These are phyloP conservation scores for Suhomyces wounanorum DNA, from an alignment of 1,139 yeast genomes.

Conservation along the genomic window DNA sequence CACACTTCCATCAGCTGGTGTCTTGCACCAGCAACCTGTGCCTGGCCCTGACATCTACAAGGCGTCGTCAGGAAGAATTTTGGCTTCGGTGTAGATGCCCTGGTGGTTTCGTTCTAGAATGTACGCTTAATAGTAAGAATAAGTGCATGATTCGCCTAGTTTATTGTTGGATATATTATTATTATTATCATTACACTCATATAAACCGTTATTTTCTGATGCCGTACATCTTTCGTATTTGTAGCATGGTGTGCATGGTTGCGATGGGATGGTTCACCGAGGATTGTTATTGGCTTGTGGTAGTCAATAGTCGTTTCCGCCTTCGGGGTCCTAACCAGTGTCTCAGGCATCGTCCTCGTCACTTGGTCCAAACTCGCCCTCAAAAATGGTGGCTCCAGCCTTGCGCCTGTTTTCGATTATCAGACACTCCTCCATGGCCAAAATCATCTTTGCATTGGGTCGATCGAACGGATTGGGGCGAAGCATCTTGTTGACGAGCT, in stretches of 20 bases:
- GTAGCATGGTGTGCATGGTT: neutral
- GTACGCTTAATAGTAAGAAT: neutral
- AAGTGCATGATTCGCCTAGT: slow-evolving; percentile 1
- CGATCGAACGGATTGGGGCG: slow-evolving; percentile 82
- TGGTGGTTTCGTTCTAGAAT: neutral
- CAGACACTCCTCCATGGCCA: slow-evolving; percentile 70
- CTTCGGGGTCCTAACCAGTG: neutral
- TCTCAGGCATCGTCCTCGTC: slow-evolving; percentile 19
- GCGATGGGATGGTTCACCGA: neutral
- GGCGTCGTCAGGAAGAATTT: neutral
- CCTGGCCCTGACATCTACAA: neutral
- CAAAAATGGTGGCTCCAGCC: slow-evolving; percentile 94
- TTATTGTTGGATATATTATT: neutral
- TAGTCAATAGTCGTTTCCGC: neutral
- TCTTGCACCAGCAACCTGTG: neutral
- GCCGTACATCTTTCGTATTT: neutral
- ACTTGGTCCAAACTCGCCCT: slow-evolving; percentile 91
- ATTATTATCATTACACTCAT: slow-evolving; percentile 1
- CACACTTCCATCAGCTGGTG: neutral
- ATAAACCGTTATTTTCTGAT: slow-evolving; percentile 1
- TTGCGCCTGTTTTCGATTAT: slow-evolving; percentile 81
- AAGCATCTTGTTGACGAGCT: slow-evolving; percentile 84
- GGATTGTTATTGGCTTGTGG: neutral
- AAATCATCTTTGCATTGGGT: slow-evolving; percentile 72
- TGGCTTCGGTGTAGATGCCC: neutral